phyloP scores from a whole-genome alignment of 495 filamentous ascomycete species.

The Xanthoparmelia taractica region DNA sequence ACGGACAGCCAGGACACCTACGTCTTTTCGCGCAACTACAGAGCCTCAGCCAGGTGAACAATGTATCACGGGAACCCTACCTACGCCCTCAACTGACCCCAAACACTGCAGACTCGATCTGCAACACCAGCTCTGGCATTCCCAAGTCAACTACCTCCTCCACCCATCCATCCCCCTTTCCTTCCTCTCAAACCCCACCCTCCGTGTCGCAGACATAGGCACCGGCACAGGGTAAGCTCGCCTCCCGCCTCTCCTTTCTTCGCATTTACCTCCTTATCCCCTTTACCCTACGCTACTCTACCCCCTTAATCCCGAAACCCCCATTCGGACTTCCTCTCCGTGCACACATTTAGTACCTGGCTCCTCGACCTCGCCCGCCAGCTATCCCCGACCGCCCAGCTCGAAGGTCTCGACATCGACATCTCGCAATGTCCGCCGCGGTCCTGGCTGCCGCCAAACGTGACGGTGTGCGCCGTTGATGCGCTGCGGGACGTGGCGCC shows the following conservation, averaged over 20 bases:
- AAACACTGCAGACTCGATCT: background rate
- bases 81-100: too few species aligned
- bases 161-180: conserved; percentile 1
- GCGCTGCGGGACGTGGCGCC: background rate
- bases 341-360: background rate
- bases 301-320: background rate
- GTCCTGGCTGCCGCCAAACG: background rate
- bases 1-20: background rate
- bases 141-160: background rate
- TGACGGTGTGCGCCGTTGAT: background rate
- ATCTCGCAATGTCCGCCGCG: conserved; percentile 1
- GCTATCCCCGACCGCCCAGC: background rate
- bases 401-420: background rate
- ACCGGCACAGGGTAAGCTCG: conserved; percentile 4
- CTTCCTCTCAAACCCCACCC: background rate
- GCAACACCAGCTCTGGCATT: conserved; percentile 3
- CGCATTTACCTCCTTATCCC: too few species aligned
- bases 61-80: background rate
- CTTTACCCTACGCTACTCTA: background rate
- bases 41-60: conserved; percentile 1
- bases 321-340: background rate
- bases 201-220: conserved; percentile 1
- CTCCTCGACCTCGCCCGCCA: conserved; percentile 1
- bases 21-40: conserved; percentile 1
- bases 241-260: background rate